Base-by-base conservation (phyloP, 2,329 filamentous ascomycete species). In the Pseudonectria foliicola region DNA sequence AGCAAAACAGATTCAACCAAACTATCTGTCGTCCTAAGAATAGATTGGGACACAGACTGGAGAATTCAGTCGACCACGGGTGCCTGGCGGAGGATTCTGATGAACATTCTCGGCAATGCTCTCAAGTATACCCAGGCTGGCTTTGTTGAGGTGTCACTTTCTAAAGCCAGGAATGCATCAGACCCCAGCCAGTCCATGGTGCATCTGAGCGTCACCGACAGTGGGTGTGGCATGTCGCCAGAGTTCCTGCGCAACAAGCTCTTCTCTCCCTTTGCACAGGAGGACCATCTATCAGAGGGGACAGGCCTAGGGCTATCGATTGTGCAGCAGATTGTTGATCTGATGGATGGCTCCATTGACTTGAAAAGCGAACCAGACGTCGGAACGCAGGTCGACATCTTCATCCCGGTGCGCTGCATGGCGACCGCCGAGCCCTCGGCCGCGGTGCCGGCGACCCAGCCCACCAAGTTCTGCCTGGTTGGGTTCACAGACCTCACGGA, bases 271-370 rank as follows among this genome's bases (percentile, higher is more conserved):
- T 81, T 80, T 39, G 57, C 66, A 0, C 78, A 82, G 45, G 78
- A 82, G 45, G 68, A 80, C 31, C 57, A 63, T 0, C 55, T 82
- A 10, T 64, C 70, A 0, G 67, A 68, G 1, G 77, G 77, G 1
- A 72, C 73, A 3, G 77, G 77, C 0, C 61, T 82, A 1, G 79
- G 79, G 0, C 57, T 83, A 29, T 74, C 70, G 18, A 73, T 82
- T 12, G 77, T 82, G 8, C 61, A 66, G 23, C 62, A 66, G 37
- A 71, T 82, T 13, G 70, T 79, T 6, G 65, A 66, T 16, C 67
- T 70, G 10, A 60, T 82, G 1, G 67, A 68, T 30, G 77, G 77
- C 2, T 66, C 62, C 7, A 71, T 82, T 38, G 64, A 71, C 15
- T 64, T 82, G 26, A 33, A 24, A 15, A 33, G 31, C 13, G 23